Evolutionary conservation across 139 green algal genomes (phyloP).

Genomic region (Closterium sp.): DNA sequence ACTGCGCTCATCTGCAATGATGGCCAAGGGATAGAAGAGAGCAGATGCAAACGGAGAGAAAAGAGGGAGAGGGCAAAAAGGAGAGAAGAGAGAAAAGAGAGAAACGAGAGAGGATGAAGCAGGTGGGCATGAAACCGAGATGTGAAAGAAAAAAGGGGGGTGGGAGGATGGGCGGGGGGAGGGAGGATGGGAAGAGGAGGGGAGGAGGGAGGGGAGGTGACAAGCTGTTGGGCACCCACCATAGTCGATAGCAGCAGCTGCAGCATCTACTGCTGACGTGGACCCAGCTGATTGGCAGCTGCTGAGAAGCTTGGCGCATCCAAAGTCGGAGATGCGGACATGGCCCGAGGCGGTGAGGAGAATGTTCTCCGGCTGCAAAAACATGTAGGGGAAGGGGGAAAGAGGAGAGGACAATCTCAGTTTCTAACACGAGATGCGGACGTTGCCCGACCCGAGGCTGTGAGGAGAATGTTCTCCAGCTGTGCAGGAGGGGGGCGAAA

Average conservation of each 20-base stretch:
- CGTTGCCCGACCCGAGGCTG: slow-evolving; percentile 33
- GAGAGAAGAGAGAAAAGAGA: too few species aligned
- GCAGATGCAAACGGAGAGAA: too few species aligned
- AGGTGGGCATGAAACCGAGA: too few species aligned
- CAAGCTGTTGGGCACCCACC: not conserved
- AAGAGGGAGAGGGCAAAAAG: not conserved
- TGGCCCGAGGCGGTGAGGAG: slow-evolving; percentile 45
- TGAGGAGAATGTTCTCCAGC: slow-evolving; percentile 56
- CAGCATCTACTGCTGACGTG: not conserved
- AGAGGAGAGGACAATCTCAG: slow-evolving; percentile 46
- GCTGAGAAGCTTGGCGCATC: slow-evolving; percentile 33
- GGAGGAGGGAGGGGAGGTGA: not conserved
- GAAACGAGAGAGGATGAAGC: too few species aligned
- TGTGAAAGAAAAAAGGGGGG: too few species aligned
- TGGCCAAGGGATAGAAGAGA: too few species aligned
- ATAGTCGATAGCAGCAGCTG: not conserved
- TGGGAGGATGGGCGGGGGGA: not conserved
- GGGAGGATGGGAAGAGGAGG: not conserved
- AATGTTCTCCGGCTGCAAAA: slow-evolving; percentile 56
- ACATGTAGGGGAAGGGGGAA: slow-evolving; percentile 9
- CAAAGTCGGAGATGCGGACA: slow-evolving; percentile 54
- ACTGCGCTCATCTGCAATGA: too few species aligned
- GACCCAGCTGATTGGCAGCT: not conserved
- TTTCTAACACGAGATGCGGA: slow-evolving; percentile 48
- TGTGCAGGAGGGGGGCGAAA: slow-evolving; percentile 30